Base-by-base conservation (phyloP, 2,329 filamentous ascomycete species). In the Sporothrix pallida region DNA sequence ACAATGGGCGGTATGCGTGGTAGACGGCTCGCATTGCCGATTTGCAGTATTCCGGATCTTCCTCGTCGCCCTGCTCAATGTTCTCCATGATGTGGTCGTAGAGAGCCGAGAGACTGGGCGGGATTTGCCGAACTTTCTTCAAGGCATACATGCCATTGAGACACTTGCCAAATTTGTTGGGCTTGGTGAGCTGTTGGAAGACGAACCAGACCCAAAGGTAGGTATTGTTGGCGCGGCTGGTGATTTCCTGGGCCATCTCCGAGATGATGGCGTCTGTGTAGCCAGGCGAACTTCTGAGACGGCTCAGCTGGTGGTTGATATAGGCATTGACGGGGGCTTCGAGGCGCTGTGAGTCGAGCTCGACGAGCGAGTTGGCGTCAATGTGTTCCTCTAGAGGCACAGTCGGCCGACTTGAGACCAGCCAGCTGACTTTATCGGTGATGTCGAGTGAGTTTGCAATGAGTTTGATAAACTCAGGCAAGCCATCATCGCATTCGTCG, bases 151-250 rank as follows among this genome's bases (percentile, higher is more conserved):
- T 31, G 46, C 70, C 70, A 10, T 71, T 46, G 20, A 15, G 17
- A 1, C 7, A 20, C 8, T 63, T 71, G 42, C 70, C 70, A 4
- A 2, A n/a, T 13, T 23, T 5, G 54, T 50, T 15, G 8, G 37
- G 44, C 56, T 52, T 63, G 13, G 20, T 71, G 56, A 71, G 70
- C 15, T 31, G 23, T 8, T 63, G 54, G 17, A 71, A 71, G 42
- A 62, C 56, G 10, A 71, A 63, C 70, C 70, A 71, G 12, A 71
- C 70, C 70, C 70, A 71, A 15, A 71, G 70, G 37, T 50, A 71
- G 6, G 70, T 71, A n/a, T 71, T 71, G 20, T 50, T 12, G 20
- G 70, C 70, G 15, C 70, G 70, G 42, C 44, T 50, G 23, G 70
- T 52, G 44, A 71, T 62, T 23, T 71, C 70, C 13, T 6, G 23